These are phyloP conservation scores for Thelephora terrestris DNA, from an alignment of 1,284 basidiomycete species.

Conservation along the genomic window DNA sequence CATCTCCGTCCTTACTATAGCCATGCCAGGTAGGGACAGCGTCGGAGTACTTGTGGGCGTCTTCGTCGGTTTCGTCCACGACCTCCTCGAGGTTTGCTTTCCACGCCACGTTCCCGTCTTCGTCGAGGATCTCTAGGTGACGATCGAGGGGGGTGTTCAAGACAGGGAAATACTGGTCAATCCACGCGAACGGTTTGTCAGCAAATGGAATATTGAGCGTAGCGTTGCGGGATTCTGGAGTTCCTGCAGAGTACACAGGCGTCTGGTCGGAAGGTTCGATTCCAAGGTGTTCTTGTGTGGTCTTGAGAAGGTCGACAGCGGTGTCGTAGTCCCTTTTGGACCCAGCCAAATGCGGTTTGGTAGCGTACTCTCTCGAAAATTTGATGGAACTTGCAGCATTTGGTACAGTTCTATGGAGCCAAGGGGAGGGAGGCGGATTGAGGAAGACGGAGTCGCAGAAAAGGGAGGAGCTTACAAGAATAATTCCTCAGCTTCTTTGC, in stretches of 20 bases:
- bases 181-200: conserved; percentile 56
- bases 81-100: conserved; percentile 62
- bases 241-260: conserved; percentile 59
- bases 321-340: conserved; percentile 54
- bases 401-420: conserved; percentile 39
- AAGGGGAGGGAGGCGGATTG: background rate
- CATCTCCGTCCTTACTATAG: conserved; percentile 54
- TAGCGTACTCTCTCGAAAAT: conserved; percentile 49
- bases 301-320: conserved; percentile 49
- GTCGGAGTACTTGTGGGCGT: conserved; percentile 50
- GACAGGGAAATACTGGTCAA: conserved; percentile 76
- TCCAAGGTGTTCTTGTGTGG: conserved; percentile 53
- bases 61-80: conserved; percentile 50
- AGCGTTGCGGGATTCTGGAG: conserved; percentile 49
- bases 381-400: conserved; percentile 42
- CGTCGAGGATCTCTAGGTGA: conserved; percentile 48
- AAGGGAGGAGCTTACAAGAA: conserved; percentile 18
- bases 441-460: background rate
- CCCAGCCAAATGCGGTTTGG: conserved; percentile 66
- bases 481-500: conserved; percentile 12
- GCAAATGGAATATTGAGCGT: conserved; percentile 44
- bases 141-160: conserved; percentile 67
- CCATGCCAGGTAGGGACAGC: conserved; percentile 63
- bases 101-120: conserved; percentile 51
- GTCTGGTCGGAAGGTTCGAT: conserved; percentile 33